These are phyloP conservation scores for Pseudogymnoascus sp. DNA, from an alignment of 2,329 filamentous ascomycete species.

Conservation along the genomic window DNA sequence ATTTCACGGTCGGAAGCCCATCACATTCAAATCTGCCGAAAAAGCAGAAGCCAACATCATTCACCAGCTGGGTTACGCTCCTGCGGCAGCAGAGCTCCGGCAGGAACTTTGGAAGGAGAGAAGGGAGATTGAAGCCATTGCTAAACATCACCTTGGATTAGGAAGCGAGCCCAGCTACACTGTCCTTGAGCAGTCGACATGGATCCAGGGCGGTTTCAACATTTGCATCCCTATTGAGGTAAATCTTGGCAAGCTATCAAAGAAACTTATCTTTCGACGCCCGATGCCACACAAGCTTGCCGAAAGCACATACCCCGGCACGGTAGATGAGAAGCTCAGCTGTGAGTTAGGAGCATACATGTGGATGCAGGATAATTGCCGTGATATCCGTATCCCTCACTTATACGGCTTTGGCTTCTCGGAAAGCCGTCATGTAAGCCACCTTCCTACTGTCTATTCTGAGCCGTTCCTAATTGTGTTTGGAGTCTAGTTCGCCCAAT, in stretches of 20 bases:
- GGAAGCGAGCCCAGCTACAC: too few relatives aligned
- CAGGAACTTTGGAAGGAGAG: too few relatives aligned
- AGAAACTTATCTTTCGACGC: slow-evolving; percentile 25
- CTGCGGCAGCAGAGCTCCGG: too few relatives aligned
- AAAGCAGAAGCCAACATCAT: too few relatives aligned
- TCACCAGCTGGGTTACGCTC: too few relatives aligned
- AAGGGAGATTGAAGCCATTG: too few relatives aligned
- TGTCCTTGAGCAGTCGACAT: too few relatives aligned
- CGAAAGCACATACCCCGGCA: slow-evolving; percentile 24
- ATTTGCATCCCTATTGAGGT: slow-evolving; percentile 30
- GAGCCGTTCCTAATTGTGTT: slow-evolving; percentile 14
- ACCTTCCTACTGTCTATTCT: neutral
- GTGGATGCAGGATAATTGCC: slow-evolving; percentile 29
- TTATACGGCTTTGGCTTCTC: slow-evolving; percentile 26
- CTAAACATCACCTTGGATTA: too few relatives aligned
- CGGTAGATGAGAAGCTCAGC: slow-evolving; percentile 29
- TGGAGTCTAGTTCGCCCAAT: slow-evolving; percentile 17
- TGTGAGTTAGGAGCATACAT: slow-evolving; percentile 29
- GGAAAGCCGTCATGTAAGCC: slow-evolving; percentile 14
- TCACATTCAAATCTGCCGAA: too few relatives aligned
- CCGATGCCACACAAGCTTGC: slow-evolving; percentile 24
- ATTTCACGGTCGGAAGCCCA: too few relatives aligned
- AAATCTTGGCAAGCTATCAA: slow-evolving; percentile 16
- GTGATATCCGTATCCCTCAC: slow-evolving; percentile 25
- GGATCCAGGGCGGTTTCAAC: slow-evolving; percentile 32